Evolutionary conservation across 148 eudicot species (phyloP), one percentile per base, ranked within the genome.

Genomic region (Hydrangea macrophylla): DNA sequence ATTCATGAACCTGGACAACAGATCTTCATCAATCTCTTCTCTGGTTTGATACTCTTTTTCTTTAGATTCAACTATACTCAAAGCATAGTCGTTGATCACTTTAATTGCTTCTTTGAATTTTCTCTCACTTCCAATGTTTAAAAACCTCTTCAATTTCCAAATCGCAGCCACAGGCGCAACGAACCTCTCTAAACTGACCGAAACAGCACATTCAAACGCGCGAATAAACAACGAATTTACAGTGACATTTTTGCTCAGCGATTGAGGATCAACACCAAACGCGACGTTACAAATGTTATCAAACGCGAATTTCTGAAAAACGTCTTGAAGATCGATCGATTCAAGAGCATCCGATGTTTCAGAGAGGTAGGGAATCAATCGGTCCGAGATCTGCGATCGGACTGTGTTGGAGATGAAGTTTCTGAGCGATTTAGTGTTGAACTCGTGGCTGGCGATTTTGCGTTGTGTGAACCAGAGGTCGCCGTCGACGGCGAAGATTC

Each of bases 401-500:
- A 83, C 78, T 9, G 77, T 63, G 30, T 72, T 23, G 6, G 79
- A 56, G 11, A 77, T 61, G 73, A 80, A 83, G 36, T 50, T 72
- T 57, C 56, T 80, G 27, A 83, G 63, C 12, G 75, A 71, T 25
- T 76, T 80, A 70, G 76, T 76, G 53, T 70, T 82, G 31, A 83
- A 83, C n/a, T 82, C 84, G 57, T 81, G 81, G 64, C 87, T 83
- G 2, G 85, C 80, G 20, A 81, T 75, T 65, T 86, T 81, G 11
- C 90, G 76, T 26, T 86, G 90, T 23, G 42, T 7, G 31, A 69
- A 55, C 90, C 90, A 86, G 7, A 79, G 22, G 0, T 55, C 70
- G 0, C 84, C 87, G 37, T 86, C 90, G 4, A 79, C 77, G 66
- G 81, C 81, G 68, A 86, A 86, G 33, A 86, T 83, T 7, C 90